phyloP scores from a whole-genome alignment of 2,329 filamentous ascomycete species.

The Hymenoscyphus fructigenus region DNA sequence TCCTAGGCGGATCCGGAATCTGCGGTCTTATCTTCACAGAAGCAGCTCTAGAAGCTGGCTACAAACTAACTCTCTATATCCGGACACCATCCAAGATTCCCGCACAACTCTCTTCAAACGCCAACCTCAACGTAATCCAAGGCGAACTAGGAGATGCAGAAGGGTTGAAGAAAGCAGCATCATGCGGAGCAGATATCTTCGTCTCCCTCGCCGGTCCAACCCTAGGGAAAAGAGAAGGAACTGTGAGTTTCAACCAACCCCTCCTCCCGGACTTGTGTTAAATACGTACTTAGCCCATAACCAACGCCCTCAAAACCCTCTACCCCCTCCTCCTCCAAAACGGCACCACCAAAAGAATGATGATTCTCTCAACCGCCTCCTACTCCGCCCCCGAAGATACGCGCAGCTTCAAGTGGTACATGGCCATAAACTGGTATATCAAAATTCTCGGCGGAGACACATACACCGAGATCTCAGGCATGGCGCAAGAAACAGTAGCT shows the following conservation, averaged over 20 bases:
- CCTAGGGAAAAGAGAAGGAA: constrained; percentile 23
- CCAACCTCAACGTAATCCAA: constrained; percentile 24
- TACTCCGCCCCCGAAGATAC: constrained; percentile 28
- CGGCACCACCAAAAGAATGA: constrained; percentile 22
- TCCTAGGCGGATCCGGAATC: constrained; percentile 28
- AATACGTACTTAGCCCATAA: constrained; percentile 21
- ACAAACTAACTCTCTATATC: constrained; percentile 28
- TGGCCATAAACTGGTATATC: constrained; percentile 27
- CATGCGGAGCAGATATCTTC: constrained; percentile 26
- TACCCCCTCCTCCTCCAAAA: constrained; percentile 26
- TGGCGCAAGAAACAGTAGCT: constrained; percentile 27
- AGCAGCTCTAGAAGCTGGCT: constrained; percentile 28
- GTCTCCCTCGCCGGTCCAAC: constrained; percentile 31
- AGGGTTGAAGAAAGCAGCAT: constrained; percentile 26
- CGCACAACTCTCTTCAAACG: constrained; percentile 24
- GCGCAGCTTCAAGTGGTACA: constrained; percentile 24
- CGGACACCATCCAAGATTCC: constrained; percentile 30
- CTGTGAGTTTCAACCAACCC: constrained; percentile 12
- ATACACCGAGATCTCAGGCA: constrained; percentile 25
- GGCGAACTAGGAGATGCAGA: constrained; percentile 24
- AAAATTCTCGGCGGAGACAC: constrained; percentile 27
- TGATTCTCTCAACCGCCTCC: constrained; percentile 30
- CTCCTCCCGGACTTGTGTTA: background rate
- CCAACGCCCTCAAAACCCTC: constrained; percentile 25
- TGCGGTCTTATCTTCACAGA: constrained; percentile 27